Evolutionary conservation across 2,329 filamentous ascomycete species (phyloP).

Genomic region (Monilinia fructicola): DNA sequence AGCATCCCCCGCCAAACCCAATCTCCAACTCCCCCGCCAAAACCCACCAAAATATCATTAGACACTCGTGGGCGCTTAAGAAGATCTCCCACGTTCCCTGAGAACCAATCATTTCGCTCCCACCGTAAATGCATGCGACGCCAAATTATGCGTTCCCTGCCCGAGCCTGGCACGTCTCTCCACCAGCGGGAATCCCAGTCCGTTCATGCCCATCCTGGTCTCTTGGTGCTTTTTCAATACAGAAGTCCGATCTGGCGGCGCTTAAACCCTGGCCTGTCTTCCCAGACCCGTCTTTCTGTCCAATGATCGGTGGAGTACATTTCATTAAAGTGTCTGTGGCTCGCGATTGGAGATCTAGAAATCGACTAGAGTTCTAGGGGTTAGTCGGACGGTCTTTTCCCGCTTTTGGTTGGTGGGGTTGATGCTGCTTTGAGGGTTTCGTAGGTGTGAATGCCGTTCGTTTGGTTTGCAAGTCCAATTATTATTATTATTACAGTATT

Average conservation of each 20-base stretch:
- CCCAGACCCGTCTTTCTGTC: not conserved
- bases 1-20: not conserved
- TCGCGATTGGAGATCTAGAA: not conserved
- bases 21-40: conserved; percentile 15
- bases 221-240: no score
- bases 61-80: conserved; percentile 18
- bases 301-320: not conserved
- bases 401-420: not conserved
- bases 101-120: not conserved
- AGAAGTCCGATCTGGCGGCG: conserved; percentile 17
- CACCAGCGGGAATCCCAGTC: not conserved
- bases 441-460: not conserved
- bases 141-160: no score
- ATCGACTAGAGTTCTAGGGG: not conserved
- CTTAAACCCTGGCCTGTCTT: conserved; percentile 12
- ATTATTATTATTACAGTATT: no score
- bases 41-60: not conserved
- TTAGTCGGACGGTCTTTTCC: not conserved
- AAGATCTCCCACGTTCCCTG: not conserved
- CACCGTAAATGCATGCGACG: conserved; percentile 12
- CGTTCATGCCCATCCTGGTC: not conserved
- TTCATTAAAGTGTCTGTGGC: no score
- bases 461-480: not conserved
- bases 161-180: no score
- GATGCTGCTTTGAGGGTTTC: conserved; percentile 6